Conservation (phyloP, 495 filamentous ascomycete genomes). For the Lepraria neglecta region DNA sequence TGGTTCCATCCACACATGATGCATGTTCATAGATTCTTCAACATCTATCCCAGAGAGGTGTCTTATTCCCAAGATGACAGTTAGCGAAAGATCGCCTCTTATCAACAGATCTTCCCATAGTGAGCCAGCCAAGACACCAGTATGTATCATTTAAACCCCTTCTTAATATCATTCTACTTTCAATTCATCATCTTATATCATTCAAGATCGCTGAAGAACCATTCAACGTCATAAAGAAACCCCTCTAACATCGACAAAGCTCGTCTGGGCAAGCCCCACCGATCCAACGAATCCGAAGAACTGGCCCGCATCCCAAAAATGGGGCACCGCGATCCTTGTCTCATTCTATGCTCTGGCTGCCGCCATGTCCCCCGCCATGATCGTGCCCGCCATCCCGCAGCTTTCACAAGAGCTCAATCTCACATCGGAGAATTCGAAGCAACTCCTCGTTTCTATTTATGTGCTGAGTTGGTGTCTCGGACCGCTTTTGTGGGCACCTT, state of each 20-base stretch:
- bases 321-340: conserved; percentile 28
- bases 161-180: too few relatives aligned
- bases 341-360: conserved; percentile 31
- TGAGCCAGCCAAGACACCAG: too few relatives aligned
- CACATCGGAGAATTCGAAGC: conserved; percentile 14
- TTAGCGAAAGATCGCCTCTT: too few relatives aligned
- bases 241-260: neutral
- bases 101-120: too few relatives aligned
- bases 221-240: too few relatives aligned
- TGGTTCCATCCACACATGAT: too few relatives aligned
- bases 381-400: conserved; percentile 30
- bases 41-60: too few relatives aligned
- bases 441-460: conserved; percentile 32
- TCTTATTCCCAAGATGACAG: too few relatives aligned
- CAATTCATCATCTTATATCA: too few relatives aligned
- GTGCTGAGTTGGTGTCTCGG: conserved; percentile 48
- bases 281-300: conserved; percentile 33
- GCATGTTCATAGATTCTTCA: too few relatives aligned
- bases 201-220: too few relatives aligned
- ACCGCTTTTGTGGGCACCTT: conserved; percentile 48
- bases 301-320: conserved; percentile 26
- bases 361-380: conserved; percentile 31
- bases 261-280: conserved; percentile 21
- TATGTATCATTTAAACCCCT: too few relatives aligned
- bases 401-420: conserved; percentile 28